A percentile compares a stretch with the other conserved stretches of the same genome.
Conservation (phyloP, 768 basidiomycete species). For the Mycena capillaripes region DNA sequence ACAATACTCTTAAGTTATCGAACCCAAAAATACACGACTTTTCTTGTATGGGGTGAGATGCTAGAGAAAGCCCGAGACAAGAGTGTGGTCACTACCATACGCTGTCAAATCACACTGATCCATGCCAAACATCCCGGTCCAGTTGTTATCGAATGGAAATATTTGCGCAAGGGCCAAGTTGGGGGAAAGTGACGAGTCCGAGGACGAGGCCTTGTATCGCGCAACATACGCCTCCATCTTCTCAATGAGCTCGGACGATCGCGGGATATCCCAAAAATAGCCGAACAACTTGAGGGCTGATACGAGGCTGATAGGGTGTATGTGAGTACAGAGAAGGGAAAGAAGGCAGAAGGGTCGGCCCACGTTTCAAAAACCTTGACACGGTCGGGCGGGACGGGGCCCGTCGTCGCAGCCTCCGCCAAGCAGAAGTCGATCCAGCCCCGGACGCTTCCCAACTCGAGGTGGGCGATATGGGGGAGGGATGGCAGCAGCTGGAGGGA, state of each 20-base stretch:
- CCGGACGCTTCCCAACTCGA: neutral
- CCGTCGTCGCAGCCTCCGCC: slow-evolving; percentile 17
- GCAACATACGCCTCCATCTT: slow-evolving; percentile 19
- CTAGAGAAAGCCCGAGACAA: neutral
- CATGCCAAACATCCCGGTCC: slow-evolving; percentile 11
- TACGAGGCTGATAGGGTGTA: slow-evolving; percentile 5
- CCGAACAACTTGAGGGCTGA: slow-evolving; percentile 8
- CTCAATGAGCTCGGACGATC: slow-evolving; percentile 8
- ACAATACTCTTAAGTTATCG: no score
- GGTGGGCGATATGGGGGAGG: neutral
- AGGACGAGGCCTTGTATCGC: neutral
- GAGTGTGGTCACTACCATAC: neutral
- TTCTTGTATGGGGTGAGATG: no score
- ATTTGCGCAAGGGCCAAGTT: neutral
- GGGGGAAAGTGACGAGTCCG: neutral
- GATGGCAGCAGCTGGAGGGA: neutral
- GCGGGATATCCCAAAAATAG: slow-evolving; percentile 8
- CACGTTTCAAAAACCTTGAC: slow-evolving; percentile 8
- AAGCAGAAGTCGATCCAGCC: slow-evolving; percentile 26
- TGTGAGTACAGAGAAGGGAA: neutral
- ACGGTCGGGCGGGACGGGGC: neutral
- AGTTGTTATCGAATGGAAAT: slow-evolving; percentile 7
- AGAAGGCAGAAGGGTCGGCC: neutral
- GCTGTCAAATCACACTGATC: neutral
- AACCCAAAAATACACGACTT: no score